Conservation (phyloP, 306 rosid species). For the Ziziphus jujuba region DNA sequence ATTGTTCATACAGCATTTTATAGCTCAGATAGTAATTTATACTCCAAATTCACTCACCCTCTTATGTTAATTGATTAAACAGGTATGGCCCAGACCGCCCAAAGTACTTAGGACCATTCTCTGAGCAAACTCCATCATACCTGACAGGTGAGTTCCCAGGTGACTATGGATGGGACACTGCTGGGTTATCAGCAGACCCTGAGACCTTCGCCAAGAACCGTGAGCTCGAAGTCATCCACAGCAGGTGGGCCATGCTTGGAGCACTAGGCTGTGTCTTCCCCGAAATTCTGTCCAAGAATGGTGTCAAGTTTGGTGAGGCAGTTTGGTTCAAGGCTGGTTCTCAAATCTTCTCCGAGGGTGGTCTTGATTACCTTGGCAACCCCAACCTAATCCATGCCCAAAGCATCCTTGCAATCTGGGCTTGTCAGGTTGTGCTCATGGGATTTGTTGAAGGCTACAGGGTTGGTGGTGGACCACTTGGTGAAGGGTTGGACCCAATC, state of each 20-base stretch:
- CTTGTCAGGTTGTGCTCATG: constrained; percentile 90
- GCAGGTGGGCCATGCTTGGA: constrained; percentile 95
- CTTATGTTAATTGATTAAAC: constrained; percentile 8
- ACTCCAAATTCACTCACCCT: too few relatives aligned
- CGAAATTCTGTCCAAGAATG: constrained; percentile 75
- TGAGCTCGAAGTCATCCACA: constrained; percentile 90
- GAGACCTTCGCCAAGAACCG: constrained; percentile 94
- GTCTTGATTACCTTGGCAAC: constrained; percentile 95
- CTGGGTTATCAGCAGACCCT: constrained; percentile 94
- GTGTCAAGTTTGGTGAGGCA: constrained; percentile 89
- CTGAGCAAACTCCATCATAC: constrained; percentile 94
- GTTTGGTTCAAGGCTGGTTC: constrained; percentile 98
- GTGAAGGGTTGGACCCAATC: constrained; percentile 92
- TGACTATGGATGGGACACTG: constrained; percentile 99
- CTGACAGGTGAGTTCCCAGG: constrained; percentile 90
- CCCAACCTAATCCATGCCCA: constrained; percentile 91
- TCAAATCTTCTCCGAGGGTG: constrained; percentile 94
- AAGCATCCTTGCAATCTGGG: constrained; percentile 98
- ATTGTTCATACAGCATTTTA: neutral
- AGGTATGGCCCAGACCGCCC: constrained; percentile 98
- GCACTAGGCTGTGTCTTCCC: constrained; percentile 88
- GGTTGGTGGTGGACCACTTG: constrained; percentile 96
- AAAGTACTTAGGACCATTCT: constrained; percentile 95
- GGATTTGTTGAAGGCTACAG: constrained; percentile 92
- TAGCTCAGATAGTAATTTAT: neutral